Conservation (phyloP, 148 eudicot species). For the Diospyros lotus region DNA sequence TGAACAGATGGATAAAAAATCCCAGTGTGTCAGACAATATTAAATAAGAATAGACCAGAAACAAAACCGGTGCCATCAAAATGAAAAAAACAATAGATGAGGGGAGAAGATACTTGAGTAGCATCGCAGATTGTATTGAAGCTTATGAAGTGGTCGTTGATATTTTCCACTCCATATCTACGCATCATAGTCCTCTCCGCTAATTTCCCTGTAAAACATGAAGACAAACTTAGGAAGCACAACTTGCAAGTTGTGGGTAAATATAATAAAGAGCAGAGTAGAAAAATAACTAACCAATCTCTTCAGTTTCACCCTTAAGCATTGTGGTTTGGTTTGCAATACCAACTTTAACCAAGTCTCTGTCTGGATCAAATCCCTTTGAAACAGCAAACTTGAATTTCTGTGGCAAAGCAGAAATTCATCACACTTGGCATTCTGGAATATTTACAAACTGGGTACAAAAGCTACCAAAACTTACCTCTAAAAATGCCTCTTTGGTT, state of each 20-base stretch:
- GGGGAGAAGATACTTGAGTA: constrained; percentile 60
- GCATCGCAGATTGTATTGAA: constrained; percentile 99
- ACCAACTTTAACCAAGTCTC: constrained; percentile 75
- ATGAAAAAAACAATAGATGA: background rate
- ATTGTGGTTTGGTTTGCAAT: constrained; percentile 98
- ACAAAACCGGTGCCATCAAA: background rate
- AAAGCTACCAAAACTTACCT: constrained; percentile 35
- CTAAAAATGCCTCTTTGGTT: constrained; percentile 82
- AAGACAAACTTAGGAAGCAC: constrained; percentile 4
- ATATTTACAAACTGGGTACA: background rate
- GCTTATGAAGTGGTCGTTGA: constrained; percentile 75
- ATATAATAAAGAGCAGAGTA: background rate
- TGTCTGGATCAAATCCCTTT: constrained; percentile 91
- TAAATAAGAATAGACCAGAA: background rate
- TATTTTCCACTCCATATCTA: constrained; percentile 74
- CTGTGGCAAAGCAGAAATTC: constrained; percentile 33
- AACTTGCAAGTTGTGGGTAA: background rate
- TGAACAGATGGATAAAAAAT: background rate
- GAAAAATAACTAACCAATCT: constrained; percentile 64
- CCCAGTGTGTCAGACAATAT: background rate
- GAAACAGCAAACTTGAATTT: constrained; percentile 90
- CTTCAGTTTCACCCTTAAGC: constrained; percentile 99
- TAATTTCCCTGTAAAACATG: constrained; percentile 57
- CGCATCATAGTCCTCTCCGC: constrained; percentile 88
- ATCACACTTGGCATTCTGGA: background rate